These are phyloP conservation scores for Blastocladiella emersonii DNA, from an alignment of 371 early-diverging fungal genomes.

Conservation along the genomic window DNA sequence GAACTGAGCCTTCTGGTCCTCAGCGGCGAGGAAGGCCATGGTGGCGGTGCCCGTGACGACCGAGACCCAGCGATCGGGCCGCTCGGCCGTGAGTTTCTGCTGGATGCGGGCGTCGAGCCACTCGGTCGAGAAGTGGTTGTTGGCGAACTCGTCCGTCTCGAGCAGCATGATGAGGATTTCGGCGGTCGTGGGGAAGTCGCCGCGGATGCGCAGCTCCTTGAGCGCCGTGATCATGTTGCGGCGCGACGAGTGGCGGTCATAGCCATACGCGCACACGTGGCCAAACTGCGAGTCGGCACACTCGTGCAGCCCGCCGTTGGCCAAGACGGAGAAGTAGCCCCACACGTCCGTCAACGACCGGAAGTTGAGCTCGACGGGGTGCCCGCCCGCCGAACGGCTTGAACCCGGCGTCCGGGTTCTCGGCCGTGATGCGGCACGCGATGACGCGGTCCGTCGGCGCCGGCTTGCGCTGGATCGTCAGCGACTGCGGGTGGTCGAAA, in stretches of 20 bases:
- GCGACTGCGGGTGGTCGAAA: conserved; percentile 55
- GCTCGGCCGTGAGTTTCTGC: conserved; percentile 68
- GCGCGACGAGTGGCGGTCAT: conserved; percentile 80
- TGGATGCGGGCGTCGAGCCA: conserved; percentile 91
- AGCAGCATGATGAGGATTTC: conserved; percentile 89
- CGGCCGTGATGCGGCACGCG: conserved; percentile 97
- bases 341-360: conserved; percentile 85
- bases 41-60: conserved; percentile 85
- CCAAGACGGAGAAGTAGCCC: conserved; percentile 95
- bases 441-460: conserved; percentile 93
- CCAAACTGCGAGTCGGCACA: conserved; percentile 99
- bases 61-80: conserved; percentile 76
- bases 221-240: conserved; percentile 94
- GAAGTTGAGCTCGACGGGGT: conserved; percentile 91
- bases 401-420: conserved; percentile 97
- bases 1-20: conserved; percentile 53
- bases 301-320: conserved; percentile 91
- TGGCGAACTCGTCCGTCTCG: conserved; percentile 75
- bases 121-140: conserved; percentile 84
- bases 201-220: conserved; percentile 95
- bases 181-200: conserved; percentile 96
- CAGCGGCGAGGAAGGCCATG: conserved; percentile 58
- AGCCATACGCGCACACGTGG: conserved; percentile 95
- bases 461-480: conserved; percentile 76
- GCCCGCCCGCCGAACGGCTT: conserved; percentile 93